Evolutionary conservation across 352 stramenopile genomes (phyloP), one percentile per base, ranked within the genome.

Genomic region (Halophytophthora batemanensis): DNA sequence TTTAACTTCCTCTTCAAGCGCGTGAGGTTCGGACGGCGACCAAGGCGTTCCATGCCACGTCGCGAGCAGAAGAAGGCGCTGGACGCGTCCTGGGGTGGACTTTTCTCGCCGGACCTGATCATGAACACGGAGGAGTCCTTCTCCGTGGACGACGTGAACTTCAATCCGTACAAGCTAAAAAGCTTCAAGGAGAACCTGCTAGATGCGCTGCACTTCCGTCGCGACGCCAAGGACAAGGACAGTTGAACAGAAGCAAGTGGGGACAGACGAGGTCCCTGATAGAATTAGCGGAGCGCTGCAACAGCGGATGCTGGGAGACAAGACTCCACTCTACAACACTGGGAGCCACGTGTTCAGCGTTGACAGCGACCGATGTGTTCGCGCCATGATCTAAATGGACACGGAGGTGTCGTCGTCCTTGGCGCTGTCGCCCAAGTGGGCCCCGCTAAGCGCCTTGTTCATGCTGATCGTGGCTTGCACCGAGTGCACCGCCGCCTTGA

Each of bases 401-500:
- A 69, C 68, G 59, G 69, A 61, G 29, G 53, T 68, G 51, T 81
- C 63, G 48, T 44, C 61, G 25, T 60, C 22, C 43, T 46, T 53
- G 21, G 40, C 44, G 5, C 61, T 59, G 39, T 72, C 55, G 43
- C 63, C 44, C 18, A 72, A 40, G 0, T 17, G 11, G 33, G 33
- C 3, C 12, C 66, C 60, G 3, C 64, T 71, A 18, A 90, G 56
- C 10, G 71, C 61, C 45, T 89, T 90, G 74, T 93, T 91, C 70
- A 92, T 80, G 41, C 74, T 78, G 68, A 87, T 86, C 22, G 80
- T 94, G 38, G 80, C 81, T 54, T 90, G 68, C 21, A 91, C 81
- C 1, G 76, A 88, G 45, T 87, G 74, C 54, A 92, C 78, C 2
- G 83, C 83, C 15, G 83, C 81, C 63, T 87, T 87, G 64, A 92